These are phyloP conservation scores for Leptodontidium sp. DNA, from an alignment of 2,329 filamentous ascomycete genomes.

Conservation along the genomic window DNA sequence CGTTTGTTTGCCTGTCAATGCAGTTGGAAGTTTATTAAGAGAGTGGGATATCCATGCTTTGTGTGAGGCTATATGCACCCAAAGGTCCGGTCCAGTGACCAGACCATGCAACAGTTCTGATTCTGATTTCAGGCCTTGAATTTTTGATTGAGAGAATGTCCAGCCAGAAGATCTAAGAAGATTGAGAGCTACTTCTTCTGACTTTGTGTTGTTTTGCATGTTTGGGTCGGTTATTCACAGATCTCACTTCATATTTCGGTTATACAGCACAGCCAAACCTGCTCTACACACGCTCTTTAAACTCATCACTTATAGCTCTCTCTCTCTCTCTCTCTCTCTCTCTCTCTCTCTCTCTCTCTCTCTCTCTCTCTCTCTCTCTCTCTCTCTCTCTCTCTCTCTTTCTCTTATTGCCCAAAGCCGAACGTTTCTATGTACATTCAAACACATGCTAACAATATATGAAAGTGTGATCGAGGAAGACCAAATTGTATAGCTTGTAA, in stretches of 20 bases:
- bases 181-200: too few relatives aligned
- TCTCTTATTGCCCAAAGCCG: background rate
- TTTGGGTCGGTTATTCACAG: background rate
- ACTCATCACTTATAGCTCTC: too few relatives aligned
- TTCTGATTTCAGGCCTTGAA: background rate
- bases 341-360: background rate
- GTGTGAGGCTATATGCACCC: too few relatives aligned
- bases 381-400: too few relatives aligned
- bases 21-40: background rate
- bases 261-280: too few relatives aligned
- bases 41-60: background rate
- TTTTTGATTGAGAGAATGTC: background rate
- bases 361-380: too few relatives aligned
- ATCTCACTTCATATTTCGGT: background rate
- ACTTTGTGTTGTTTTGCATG: too few relatives aligned
- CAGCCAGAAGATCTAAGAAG: background rate
- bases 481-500: constrained; percentile 73
- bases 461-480: constrained; percentile 76
- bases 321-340: too few relatives aligned
- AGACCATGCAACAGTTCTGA: background rate
- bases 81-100: background rate
- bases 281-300: background rate
- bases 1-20: constrained; percentile 22
- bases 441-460: constrained; percentile 55
- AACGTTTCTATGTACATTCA: too few relatives aligned